Conservation (phyloP, 768 basidiomycete species). For the Pleurotus giganteus region DNA sequence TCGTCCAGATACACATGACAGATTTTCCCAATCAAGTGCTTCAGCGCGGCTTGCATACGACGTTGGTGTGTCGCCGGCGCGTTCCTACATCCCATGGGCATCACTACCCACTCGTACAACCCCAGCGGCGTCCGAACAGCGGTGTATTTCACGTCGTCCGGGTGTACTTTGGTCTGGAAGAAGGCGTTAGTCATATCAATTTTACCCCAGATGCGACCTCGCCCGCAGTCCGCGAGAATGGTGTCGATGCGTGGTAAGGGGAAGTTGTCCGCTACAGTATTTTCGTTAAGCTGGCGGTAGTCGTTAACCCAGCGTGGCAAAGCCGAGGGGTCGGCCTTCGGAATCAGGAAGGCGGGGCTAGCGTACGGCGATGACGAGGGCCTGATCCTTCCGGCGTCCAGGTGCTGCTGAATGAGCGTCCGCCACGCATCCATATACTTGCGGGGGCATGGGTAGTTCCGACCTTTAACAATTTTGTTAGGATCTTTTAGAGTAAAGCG, state of each 20-base stretch:
- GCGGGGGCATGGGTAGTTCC: constrained; percentile 24
- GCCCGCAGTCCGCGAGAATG: constrained; percentile 30
- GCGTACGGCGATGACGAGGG: constrained; percentile 22
- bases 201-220: constrained; percentile 29
- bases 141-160: constrained; percentile 24
- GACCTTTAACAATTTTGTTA: constrained; percentile 11
- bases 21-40: constrained; percentile 12
- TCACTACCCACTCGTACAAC: constrained; percentile 39
- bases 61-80: constrained; percentile 9
- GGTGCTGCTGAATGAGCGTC: constrained; percentile 24
- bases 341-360: constrained; percentile 30
- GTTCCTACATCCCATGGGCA: constrained; percentile 24
- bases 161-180: background rate
- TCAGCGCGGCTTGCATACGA: background rate
- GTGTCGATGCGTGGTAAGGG: constrained; percentile 25
- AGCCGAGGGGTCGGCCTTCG: constrained; percentile 22
- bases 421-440: constrained; percentile 30
- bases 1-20: background rate
- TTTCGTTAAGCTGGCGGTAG: constrained; percentile 22
- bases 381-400: constrained; percentile 23
- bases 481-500: constrained; percentile 20
- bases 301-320: constrained; percentile 27
- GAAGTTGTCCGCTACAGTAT: constrained; percentile 19
- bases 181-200: background rate
- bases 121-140: constrained; percentile 38